Evolutionary conservation across 345 rosid genomes (phyloP), one percentile per base, ranked within the genome.

Genomic region (Ceriops zippeliana): DNA sequence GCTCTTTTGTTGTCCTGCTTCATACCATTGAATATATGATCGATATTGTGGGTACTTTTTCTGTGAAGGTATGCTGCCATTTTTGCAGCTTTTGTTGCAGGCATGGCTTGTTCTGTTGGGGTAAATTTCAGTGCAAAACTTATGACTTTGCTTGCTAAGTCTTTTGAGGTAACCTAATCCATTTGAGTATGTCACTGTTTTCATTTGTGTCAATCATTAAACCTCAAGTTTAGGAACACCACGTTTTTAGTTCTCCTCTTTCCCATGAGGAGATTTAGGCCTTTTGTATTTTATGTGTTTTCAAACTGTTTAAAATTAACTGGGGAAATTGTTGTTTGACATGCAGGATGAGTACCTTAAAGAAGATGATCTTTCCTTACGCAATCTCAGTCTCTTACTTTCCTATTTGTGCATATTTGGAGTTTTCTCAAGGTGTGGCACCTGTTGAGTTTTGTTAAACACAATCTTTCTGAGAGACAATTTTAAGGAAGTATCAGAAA

Each of bases 11-110:
- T 52, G 15, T 61, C 21, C 22, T 54, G 38, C 9, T 61, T 21
- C n/a, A 2, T 10, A 5, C 38, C 31, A 38, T 58, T 26, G 7
- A 63, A 56, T 42, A 4, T 21, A n/a, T n/a, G 74, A 22, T 8
- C 64, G 63, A 42, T 64, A 6, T 30, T 60, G 51, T 52, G 28
- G 61, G 3, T 74, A 13, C 15, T 4, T 31, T 58, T 70, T 70
- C 49, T 72, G 71, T 79, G 67, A 67, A 93, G 97, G 91, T 85
- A 93, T 66, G 89, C 91, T 52, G 85, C 96, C 64, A 83, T 86
- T 75, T 89, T 89, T 87, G 95, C 93, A 49, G 84, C 99, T 53
- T 95, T 90, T 78, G 84, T 91, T 75, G 97, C 97, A 42, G 99
- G 96, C 71, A 83, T 89, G 89, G 87, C 96, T 62, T 88, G 90